These are phyloP conservation scores for Protostelium mycophagum DNA, from an alignment of 78 protist genomes.

Conservation along the genomic window DNA sequence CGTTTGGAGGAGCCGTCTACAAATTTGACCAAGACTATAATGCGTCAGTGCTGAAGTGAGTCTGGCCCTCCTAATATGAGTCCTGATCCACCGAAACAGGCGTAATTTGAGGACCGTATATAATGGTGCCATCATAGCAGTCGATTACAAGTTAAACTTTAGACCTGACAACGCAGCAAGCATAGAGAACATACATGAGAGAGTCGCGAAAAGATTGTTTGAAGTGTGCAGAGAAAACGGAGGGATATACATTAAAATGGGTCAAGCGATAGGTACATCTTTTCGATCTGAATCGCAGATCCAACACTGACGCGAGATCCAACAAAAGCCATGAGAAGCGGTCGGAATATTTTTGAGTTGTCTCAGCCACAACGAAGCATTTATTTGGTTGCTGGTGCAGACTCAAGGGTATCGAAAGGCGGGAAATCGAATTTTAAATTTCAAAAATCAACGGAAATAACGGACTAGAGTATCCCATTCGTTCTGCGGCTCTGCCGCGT, in stretches of 20 bases:
- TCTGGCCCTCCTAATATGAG: background rate
- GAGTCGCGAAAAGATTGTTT: background rate
- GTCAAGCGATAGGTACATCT: background rate
- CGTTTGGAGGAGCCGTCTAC: background rate
- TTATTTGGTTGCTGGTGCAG: too few species aligned
- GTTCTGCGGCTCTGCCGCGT: too few species aligned
- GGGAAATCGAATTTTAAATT: too few species aligned
- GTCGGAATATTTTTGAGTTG: too few species aligned
- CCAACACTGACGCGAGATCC: too few species aligned
- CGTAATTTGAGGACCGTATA: background rate
- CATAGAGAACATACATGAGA: background rate
- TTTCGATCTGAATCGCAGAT: too few species aligned
- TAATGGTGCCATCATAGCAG: background rate
- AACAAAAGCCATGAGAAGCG: background rate
- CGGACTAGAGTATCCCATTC: too few species aligned
- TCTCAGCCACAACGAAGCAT: too few species aligned
- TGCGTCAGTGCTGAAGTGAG: background rate
- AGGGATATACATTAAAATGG: background rate
- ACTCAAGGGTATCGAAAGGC: too few species aligned
- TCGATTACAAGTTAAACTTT: background rate
- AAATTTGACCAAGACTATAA: background rate
- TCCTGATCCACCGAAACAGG: background rate
- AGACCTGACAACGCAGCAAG: background rate
- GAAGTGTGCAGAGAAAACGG: background rate
- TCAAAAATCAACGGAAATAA: too few species aligned